A percentile compares a stretch with the other conserved stretches of the same genome.
These are phyloP conservation scores for Colletotrichum brevisporum DNA, from an alignment of 2,329 filamentous ascomycete species.

Conservation along the genomic window DNA sequence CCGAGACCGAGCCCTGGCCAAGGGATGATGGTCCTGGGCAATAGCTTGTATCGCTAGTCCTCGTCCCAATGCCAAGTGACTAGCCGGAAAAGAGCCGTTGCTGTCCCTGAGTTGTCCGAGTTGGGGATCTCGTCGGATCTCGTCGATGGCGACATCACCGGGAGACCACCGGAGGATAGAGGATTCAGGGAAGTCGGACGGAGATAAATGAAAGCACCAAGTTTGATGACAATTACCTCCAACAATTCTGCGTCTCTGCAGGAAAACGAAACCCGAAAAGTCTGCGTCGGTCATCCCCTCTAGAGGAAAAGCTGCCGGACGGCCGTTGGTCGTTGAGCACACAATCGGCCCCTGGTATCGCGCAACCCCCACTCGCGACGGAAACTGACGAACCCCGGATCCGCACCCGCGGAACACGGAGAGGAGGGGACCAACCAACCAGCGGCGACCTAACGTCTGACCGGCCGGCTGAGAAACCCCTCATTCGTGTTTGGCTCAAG, in stretches of 20 bases:
- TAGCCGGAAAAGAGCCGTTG: not conserved
- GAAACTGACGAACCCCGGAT: constrained; percentile 22
- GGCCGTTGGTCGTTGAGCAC: constrained; percentile 31
- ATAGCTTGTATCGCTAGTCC: not conserved
- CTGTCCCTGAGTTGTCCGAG: not conserved
- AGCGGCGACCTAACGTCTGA: not conserved
- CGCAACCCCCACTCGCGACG: constrained; percentile 32
- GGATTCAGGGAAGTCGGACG: not conserved
- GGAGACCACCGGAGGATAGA: no score
- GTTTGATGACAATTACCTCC: not conserved
- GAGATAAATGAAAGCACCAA: not conserved
- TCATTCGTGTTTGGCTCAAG: constrained; percentile 13
- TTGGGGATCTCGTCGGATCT: no score
- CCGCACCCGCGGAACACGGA: constrained; percentile 11
- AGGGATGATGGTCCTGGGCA: not conserved
- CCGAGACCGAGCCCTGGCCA: not conserved
- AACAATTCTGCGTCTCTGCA: not conserved
- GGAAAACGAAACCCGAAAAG: not conserved
- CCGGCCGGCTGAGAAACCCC: constrained; percentile 2
- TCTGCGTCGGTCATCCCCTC: not conserved
- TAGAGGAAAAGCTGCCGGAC: constrained; percentile 3
- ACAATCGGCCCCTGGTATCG: constrained; percentile 39
- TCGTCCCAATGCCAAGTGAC: not conserved
- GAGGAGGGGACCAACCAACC: not conserved
- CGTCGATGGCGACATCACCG: no score